Base-by-base conservation (phyloP, 2,329 filamentous ascomycete genomes). In the Phaeosphaeriaceae sp. region DNA sequence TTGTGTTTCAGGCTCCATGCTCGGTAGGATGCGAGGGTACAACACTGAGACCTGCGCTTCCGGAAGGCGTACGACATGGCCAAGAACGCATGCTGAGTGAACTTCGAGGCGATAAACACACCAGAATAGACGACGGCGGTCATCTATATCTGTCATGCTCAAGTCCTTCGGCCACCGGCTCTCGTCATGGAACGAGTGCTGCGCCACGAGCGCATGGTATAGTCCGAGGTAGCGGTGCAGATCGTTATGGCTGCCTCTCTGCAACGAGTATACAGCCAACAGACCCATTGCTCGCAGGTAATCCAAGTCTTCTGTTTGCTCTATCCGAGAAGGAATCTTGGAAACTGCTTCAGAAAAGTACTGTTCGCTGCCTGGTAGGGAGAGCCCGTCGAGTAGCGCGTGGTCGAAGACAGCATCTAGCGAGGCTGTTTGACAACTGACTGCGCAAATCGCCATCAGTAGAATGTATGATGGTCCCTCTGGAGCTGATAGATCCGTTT, bases 351-450 rank as follows among this genome's bases (percentile, higher is more conserved):
- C 47, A 9, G 11, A 31, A 19, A 48, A 48, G 13, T 48, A 48
- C 7, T 31, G 47, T 21, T 48, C 47, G 24, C 47, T 19, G 21
- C 9, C 25, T 5, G 47, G 47, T n/a, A 48, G n/a, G 22, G 47
- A 19, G 33, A 33, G 11, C 15, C 31, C 15, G 15, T 33, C 22
- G 25, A 48, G 47, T 19, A 48, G 47, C n/a, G 22, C 27, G 17
- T 48, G 3, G 13, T 48, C 47, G 47, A 48, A 48, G 47, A 48
- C 47, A n/a, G 47, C 47, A 20, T 48, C 27, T n/a, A 48, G 47
- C 25, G 47, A 25, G 7, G 47, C 47, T 48, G 47, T 48, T 13
- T 48, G 47, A 20, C 21, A 25, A 25, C 47, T 48, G 22, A 48
- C 47, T 25, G 47, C 47, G n/a, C 47, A 48, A 19, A 48, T 21